A percentile compares a stretch with the other conserved stretches of the same genome.
Evolutionary conservation across 805 yeast species (phyloP).

Genomic region (Candida maltosa): DNA sequence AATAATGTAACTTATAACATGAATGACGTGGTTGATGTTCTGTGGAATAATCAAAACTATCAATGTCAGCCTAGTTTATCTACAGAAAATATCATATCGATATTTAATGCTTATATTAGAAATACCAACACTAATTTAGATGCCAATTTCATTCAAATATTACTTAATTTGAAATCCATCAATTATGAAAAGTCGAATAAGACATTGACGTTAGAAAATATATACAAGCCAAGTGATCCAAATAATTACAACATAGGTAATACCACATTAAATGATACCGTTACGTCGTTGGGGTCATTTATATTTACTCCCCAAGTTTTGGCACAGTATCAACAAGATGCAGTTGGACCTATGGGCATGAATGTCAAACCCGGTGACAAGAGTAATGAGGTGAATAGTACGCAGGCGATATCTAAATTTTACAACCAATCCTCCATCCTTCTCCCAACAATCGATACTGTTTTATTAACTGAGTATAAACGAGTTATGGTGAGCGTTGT

Average conservation of each 20-base stretch:
- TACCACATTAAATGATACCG: slow-evolving; percentile 23
- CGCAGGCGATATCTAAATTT: slow-evolving; percentile 4
- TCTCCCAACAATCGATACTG: slow-evolving; percentile 26
- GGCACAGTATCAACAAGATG: slow-evolving; percentile 5
- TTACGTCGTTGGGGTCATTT: slow-evolving; percentile 14
- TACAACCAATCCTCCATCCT: slow-evolving; percentile 19
- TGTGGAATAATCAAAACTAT: slow-evolving; percentile 25
- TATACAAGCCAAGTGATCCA: slow-evolving; percentile 2
- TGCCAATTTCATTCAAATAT: slow-evolving; percentile 30
- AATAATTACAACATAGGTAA: slow-evolving; percentile 17
- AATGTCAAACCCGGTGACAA: too few species aligned
- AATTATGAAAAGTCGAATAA: slow-evolving; percentile 4
- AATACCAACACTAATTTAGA: slow-evolving; percentile 30
- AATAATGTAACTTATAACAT: slow-evolving; percentile 17
- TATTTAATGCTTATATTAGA: slow-evolving; percentile 15
- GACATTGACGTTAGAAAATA: slow-evolving; percentile 2
- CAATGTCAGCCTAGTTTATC: slow-evolving; percentile 28
- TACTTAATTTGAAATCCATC: slow-evolving; percentile 13
- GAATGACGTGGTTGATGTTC: slow-evolving; percentile 10
- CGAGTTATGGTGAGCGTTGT: slow-evolving; percentile 26
- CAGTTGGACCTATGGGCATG: too few species aligned
- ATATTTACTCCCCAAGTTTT: slow-evolving; percentile 28
- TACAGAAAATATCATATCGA: slow-evolving; percentile 17
- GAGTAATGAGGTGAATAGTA: neutral
- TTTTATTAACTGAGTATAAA: slow-evolving; percentile 23